phyloP scores from a whole-genome alignment of 352 stramenopile species.

The Pythium rhizo-oryzae region DNA sequence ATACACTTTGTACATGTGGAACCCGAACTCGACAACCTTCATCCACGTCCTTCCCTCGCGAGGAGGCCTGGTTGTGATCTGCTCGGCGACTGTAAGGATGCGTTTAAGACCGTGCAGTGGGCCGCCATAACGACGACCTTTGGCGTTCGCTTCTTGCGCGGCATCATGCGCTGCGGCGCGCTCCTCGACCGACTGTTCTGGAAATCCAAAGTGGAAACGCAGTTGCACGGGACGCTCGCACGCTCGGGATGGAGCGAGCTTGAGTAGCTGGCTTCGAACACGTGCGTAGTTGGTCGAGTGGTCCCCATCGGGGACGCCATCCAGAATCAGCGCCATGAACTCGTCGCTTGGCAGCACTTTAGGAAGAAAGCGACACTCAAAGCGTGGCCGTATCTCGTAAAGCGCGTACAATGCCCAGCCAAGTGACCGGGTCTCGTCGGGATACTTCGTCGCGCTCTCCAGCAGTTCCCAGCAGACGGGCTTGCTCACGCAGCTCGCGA shows the following conservation, averaged over 20 bases:
- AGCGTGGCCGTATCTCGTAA: background rate
- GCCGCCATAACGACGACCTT: background rate
- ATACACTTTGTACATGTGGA: background rate
- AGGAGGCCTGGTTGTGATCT: background rate
- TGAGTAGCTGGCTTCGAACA: background rate
- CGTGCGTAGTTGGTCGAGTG: background rate
- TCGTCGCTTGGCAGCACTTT: background rate
- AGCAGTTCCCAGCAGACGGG: background rate
- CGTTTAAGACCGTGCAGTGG: background rate
- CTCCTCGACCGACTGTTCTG: background rate
- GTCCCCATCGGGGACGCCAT: background rate
- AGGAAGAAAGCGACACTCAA: background rate
- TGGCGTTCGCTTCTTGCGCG: background rate
- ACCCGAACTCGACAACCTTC: background rate
- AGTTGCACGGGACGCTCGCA: background rate
- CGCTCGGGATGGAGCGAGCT: background rate
- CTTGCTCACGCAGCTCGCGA: background rate
- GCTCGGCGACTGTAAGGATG: background rate
- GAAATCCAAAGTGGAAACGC: background rate
- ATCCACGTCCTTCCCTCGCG: background rate
- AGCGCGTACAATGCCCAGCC: background rate
- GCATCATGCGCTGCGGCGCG: background rate
- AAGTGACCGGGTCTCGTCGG: background rate
- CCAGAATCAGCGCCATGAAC: background rate
- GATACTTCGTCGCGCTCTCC: background rate